Conservation (phyloP, 73 alveolate species). For the Blepharisma stoltei region DNA sequence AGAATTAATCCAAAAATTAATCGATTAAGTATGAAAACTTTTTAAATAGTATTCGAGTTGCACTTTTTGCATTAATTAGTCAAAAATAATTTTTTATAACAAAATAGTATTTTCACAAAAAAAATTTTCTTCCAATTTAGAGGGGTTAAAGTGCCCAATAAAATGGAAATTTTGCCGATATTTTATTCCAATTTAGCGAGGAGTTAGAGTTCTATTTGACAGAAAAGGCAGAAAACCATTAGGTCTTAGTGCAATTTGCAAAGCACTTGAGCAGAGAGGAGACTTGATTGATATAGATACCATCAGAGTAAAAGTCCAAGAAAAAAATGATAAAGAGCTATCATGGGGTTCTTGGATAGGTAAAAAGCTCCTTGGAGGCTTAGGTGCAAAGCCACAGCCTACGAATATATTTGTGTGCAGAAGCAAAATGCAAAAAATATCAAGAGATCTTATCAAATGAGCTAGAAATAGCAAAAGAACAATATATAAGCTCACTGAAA, state of each 20-base stretch:
- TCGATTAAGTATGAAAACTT: too few relatives aligned
- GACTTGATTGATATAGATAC: neutral
- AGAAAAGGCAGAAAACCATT: neutral
- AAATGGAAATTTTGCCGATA: too few relatives aligned
- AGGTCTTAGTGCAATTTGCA: neutral
- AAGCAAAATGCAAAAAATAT: neutral
- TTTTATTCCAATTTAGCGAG: too few relatives aligned
- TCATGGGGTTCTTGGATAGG: neutral
- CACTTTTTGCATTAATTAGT: too few relatives aligned
- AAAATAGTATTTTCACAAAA: too few relatives aligned
- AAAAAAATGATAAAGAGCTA: neutral
- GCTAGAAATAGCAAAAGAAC: neutral
- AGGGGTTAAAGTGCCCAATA: too few relatives aligned
- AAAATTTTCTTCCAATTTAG: too few relatives aligned
- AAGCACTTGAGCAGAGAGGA: conserved; percentile 1
- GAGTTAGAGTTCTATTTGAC: neutral
- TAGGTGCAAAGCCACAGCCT: neutral
- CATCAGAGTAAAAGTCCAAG: neutral
- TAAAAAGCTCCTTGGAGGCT: neutral
- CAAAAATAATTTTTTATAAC: too few relatives aligned
- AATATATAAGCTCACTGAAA: too few relatives aligned
- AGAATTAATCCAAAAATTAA: too few relatives aligned
- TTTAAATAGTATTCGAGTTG: too few relatives aligned
- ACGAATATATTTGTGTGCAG: neutral
- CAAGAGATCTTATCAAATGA: neutral